A percentile compares a stretch with the other conserved stretches of the same genome.
Conservation (phyloP, 1,284 basidiomycete genomes). For the Pterulicium gracile region DNA sequence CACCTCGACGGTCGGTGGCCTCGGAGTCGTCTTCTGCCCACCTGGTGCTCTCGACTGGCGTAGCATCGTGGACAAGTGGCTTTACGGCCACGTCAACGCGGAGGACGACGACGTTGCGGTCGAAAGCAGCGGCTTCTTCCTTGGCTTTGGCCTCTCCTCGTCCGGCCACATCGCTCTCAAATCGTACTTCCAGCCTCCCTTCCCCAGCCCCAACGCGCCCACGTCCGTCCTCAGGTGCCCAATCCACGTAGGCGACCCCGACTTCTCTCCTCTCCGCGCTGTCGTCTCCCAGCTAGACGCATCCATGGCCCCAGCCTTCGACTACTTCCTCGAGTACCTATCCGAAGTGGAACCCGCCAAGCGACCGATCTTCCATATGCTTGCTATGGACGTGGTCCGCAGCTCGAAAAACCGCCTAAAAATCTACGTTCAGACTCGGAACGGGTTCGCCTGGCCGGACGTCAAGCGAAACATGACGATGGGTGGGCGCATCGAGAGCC, state of each 20-base stretch:
- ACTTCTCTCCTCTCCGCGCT: not conserved
- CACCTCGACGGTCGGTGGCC: constrained; percentile 14
- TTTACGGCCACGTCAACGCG: constrained; percentile 13
- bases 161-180: too few relatives aligned
- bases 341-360: not conserved
- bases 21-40: constrained; percentile 16
- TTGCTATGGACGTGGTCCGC: not conserved
- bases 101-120: not conserved
- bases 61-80: constrained; percentile 15
- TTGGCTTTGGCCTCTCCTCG: not conserved
- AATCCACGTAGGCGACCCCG: not conserved
- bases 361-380: not conserved
- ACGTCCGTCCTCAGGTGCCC: not conserved
- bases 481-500: constrained; percentile 14
- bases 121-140: not conserved
- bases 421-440: constrained; percentile 19
- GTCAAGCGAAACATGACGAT: constrained; percentile 16
- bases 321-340: not conserved
- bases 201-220: not conserved
- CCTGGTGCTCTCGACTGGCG: constrained; percentile 17
- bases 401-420: not conserved
- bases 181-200: too few relatives aligned
- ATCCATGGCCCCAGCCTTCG: not conserved
- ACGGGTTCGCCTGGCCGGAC: constrained; percentile 18
- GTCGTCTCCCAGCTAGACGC: not conserved